These are phyloP conservation scores for Kingdonia uniflora DNA, from an alignment of 164 flowering plant species.

Conservation along the genomic window DNA sequence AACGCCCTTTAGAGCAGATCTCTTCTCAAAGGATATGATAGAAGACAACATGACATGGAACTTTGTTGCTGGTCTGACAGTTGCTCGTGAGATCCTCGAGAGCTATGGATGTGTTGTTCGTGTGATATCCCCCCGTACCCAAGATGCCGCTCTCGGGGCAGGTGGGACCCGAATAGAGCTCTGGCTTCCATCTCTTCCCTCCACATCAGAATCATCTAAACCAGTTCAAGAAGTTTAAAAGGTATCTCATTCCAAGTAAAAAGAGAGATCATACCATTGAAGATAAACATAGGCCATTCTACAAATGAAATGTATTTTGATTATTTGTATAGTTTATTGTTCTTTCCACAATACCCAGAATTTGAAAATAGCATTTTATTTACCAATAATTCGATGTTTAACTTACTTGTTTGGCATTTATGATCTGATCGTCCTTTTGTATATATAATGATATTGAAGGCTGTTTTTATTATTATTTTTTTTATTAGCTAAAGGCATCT, in stretches of 20 bases:
- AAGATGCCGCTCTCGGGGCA: slow-evolving; percentile 55
- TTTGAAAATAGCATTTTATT: too few species aligned
- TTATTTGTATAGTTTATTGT: too few species aligned
- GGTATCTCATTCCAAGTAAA: neutral
- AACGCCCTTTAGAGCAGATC: too few species aligned
- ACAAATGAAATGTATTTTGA: too few species aligned
- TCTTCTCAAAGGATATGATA: slow-evolving; percentile 48
- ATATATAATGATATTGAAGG: too few species aligned
- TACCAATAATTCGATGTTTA: too few species aligned
- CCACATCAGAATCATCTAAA: slow-evolving; percentile 17
- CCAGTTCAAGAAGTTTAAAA: slow-evolving; percentile 8
- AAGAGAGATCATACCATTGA: neutral
- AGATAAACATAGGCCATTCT: too few species aligned
- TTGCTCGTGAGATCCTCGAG: slow-evolving; percentile 90
- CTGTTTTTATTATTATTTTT: too few species aligned
- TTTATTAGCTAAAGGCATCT: too few species aligned
- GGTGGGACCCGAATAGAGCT: slow-evolving; percentile 87
- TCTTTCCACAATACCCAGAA: too few species aligned
- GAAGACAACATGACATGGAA: slow-evolving; percentile 98
- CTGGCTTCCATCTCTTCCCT: slow-evolving; percentile 61
- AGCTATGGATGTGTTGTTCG: slow-evolving; percentile 85
- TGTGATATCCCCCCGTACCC: slow-evolving; percentile 59
- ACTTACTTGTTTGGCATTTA: too few species aligned
- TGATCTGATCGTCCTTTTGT: too few species aligned
- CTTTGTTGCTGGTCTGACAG: slow-evolving; percentile 79